A percentile compares a stretch with the other conserved stretches of the same genome.
Conservation (phyloP, 139 green algal genomes). For the Pleodorina starrii region DNA sequence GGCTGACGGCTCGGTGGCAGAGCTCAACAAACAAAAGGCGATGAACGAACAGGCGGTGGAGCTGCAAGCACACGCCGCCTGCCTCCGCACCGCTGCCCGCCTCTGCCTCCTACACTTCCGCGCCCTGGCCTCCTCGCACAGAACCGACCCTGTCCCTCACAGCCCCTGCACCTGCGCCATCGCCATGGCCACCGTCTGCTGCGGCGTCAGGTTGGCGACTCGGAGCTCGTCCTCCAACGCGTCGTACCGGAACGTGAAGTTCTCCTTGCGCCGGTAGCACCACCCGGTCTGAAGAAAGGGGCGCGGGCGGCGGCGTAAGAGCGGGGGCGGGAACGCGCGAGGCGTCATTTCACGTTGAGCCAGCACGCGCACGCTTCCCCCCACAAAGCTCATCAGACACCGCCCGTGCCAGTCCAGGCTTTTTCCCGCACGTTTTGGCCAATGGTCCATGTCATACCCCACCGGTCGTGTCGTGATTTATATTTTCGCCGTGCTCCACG, state of each 20-base stretch:
- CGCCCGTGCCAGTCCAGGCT: too few relatives aligned
- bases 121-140: background rate
- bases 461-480: too few relatives aligned
- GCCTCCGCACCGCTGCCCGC: background rate
- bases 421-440: too few relatives aligned
- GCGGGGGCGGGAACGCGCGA: background rate
- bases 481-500: too few relatives aligned
- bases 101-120: background rate
- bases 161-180: conserved; percentile 39
- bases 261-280: conserved; percentile 92
- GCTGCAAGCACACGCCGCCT: background rate
- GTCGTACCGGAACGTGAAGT: conserved; percentile 93
- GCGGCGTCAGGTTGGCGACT: conserved; percentile 39
- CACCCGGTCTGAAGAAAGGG: conserved; percentile 70
- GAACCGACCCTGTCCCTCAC: background rate
- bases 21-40: too few relatives aligned
- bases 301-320: background rate
- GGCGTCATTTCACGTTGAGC: too few relatives aligned
- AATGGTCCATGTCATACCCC: too few relatives aligned
- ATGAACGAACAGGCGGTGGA: too few relatives aligned
- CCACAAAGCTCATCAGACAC: too few relatives aligned
- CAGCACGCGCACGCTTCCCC: too few relatives aligned
- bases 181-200: conserved; percentile 47
- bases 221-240: conserved; percentile 83
- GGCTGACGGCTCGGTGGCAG: too few relatives aligned